Evolutionary conservation across 495 filamentous ascomycete genomes (phyloP).

Genomic region (Talaromyces liani): DNA sequence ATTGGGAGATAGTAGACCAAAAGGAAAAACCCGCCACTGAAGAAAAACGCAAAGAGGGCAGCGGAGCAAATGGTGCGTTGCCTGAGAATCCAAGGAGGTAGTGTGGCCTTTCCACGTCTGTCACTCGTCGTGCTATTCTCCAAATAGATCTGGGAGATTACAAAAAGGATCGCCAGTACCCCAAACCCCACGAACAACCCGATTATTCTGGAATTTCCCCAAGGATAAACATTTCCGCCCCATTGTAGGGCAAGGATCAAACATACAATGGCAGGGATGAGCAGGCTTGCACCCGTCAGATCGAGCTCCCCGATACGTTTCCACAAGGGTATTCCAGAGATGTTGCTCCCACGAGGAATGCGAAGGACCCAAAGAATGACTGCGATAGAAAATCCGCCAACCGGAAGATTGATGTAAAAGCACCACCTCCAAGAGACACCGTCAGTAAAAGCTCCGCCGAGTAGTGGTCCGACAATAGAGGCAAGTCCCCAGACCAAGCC

Average conservation of each 20-base stretch:
- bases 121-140: background rate
- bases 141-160: conserved; percentile 16
- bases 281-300: conserved; percentile 8
- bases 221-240: conserved; percentile 14
- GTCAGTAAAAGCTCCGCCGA: conserved; percentile 41
- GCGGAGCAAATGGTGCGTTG: conserved; percentile 42
- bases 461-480: conserved; percentile 35
- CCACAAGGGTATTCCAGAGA: conserved; percentile 21
- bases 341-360: conserved; percentile 18
- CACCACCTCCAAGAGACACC: conserved; percentile 46
- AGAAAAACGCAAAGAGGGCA: conserved; percentile 48
- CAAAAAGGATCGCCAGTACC: conserved; percentile 25
- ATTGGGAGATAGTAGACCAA: conserved; percentile 38
- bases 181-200: conserved; percentile 15
- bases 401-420: conserved; percentile 47
- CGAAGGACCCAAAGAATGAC: conserved; percentile 43
- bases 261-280: conserved; percentile 12
- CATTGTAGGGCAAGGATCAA: conserved; percentile 18
- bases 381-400: conserved; percentile 46
- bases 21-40: conserved; percentile 47
- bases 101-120: conserved; percentile 14
- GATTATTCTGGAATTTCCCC: conserved; percentile 11
- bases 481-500: conserved; percentile 58
- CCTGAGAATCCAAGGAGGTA: conserved; percentile 25
- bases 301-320: conserved; percentile 16